Evolutionary conservation across 2,329 filamentous ascomycete species (phyloP).

Genomic region (Ceratocystiopsis sp.): DNA sequence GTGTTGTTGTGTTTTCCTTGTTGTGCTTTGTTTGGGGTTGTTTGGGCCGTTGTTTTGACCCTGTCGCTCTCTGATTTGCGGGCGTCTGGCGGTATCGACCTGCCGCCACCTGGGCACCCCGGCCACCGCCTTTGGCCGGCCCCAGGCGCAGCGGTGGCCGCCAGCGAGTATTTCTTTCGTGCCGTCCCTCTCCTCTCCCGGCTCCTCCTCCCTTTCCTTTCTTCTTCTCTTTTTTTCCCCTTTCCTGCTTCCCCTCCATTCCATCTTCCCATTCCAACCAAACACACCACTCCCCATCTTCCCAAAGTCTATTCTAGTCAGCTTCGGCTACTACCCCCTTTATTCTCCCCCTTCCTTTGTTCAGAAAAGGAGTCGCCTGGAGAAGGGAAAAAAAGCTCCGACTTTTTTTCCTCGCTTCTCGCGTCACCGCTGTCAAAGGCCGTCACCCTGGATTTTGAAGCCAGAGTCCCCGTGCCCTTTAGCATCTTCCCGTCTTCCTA

Average conservation of each 20-base stretch:
- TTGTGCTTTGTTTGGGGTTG: too few relatives aligned
- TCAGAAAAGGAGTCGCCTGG: slow-evolving; percentile 17
- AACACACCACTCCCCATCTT: not conserved
- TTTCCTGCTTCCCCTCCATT: slow-evolving; percentile 6
- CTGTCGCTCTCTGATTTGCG: too few relatives aligned
- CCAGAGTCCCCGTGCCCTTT: slow-evolving; percentile 96
- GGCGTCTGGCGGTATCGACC: not conserved
- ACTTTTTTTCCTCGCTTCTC: slow-evolving; percentile 40
- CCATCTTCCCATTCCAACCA: slow-evolving; percentile 12
- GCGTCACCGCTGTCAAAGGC: slow-evolving; percentile 38
- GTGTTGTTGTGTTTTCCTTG: too few relatives aligned
- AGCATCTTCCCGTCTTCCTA: slow-evolving; percentile 81
- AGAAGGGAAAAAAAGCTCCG: slow-evolving; percentile 17
- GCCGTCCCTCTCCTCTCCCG: slow-evolving; percentile 8
- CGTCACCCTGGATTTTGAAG: slow-evolving; percentile 99
- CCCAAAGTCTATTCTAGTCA: not conserved
- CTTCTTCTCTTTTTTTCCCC: slow-evolving; percentile 3
- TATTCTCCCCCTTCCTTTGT: slow-evolving; percentile 40
- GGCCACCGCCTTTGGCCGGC: not conserved
- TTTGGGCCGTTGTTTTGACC: too few relatives aligned
- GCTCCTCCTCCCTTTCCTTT: slow-evolving; percentile 1
- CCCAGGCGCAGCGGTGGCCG: too few relatives aligned
- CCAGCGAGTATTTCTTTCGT: slow-evolving; percentile 4
- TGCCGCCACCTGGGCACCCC: not conserved
- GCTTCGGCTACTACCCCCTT: slow-evolving; percentile 6